phyloP scores from a whole-genome alignment of 2,329 filamentous ascomycete species.

The Neopestalotiopsis rosae region DNA sequence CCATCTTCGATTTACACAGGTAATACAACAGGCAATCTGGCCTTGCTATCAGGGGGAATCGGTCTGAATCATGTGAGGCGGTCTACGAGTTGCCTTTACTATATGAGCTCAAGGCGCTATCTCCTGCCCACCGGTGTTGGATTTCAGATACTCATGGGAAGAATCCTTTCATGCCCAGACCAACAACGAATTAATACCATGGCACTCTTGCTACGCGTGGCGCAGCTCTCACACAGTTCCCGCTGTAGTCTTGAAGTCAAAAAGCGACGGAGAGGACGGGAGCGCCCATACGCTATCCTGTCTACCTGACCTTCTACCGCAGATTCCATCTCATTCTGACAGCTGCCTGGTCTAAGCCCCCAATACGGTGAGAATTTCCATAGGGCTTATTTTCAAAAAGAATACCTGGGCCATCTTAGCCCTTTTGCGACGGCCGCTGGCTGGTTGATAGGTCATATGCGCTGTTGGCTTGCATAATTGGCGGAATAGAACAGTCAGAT shows the following conservation, averaged over 20 bases:
- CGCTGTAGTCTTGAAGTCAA: neutral
- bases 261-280: neutral
- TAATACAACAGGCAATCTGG: neutral
- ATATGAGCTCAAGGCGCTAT: neutral
- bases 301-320: neutral
- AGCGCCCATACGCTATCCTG: neutral
- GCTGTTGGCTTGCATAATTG: constrained; percentile 16
- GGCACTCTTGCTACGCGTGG: neutral
- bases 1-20: neutral
- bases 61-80: neutral
- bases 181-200: neutral
- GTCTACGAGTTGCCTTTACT: neutral
- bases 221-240: neutral
- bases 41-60: neutral
- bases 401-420: neutral
- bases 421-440: neutral
- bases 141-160: neutral
- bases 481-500: neutral
- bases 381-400: neutral
- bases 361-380: constrained; percentile 10
- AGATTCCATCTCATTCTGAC: neutral
- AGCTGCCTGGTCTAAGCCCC: constrained; percentile 17
- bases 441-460: constrained; percentile 17
- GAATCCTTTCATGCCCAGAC: neutral
- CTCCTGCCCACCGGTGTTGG: neutral